These are phyloP conservation scores for Fusarium verticillioides DNA, from an alignment of 2,329 filamentous ascomycete genomes.

Conservation along the genomic window DNA sequence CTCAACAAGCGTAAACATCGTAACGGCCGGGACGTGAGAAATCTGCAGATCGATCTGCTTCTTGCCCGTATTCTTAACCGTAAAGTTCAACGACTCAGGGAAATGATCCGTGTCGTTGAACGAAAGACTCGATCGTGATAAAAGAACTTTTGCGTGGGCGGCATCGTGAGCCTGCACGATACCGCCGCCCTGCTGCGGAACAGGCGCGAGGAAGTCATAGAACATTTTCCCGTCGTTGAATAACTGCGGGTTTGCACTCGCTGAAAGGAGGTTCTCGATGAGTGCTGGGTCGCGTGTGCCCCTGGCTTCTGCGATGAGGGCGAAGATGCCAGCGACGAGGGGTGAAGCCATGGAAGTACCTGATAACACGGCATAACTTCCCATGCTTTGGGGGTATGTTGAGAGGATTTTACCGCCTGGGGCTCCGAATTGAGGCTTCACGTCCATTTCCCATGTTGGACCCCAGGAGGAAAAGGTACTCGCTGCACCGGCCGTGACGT, in stretches of 20 bases:
- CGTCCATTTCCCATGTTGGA: slow-evolving; percentile 67
- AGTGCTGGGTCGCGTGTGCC: slow-evolving; percentile 62
- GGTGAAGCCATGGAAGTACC: slow-evolving; percentile 72
- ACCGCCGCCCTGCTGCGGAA: slow-evolving; percentile 70
- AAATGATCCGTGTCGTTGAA: slow-evolving; percentile 74
- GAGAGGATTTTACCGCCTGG: slow-evolving; percentile 69
- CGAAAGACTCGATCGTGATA: slow-evolving; percentile 67
- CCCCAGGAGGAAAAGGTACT: slow-evolving; percentile 69
- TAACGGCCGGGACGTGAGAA: slow-evolving; percentile 60
- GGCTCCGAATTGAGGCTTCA: slow-evolving; percentile 66
- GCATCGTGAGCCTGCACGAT: slow-evolving; percentile 70
- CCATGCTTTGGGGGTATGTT: slow-evolving; percentile 60
- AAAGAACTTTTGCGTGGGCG: slow-evolving; percentile 62
- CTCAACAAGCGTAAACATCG: slow-evolving; percentile 61
- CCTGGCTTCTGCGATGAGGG: slow-evolving; percentile 63
- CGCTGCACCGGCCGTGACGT: slow-evolving; percentile 60
- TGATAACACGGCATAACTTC: slow-evolving; percentile 62
- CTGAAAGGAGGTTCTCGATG: slow-evolving; percentile 61
- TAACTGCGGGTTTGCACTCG: slow-evolving; percentile 60
- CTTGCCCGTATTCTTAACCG: slow-evolving; percentile 64
- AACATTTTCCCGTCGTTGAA: slow-evolving; percentile 58
- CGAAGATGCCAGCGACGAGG: slow-evolving; percentile 64
- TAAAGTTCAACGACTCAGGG: slow-evolving; percentile 60
- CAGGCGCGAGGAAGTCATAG: slow-evolving; percentile 59
- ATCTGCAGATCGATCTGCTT: slow-evolving; percentile 63